Conservation (phyloP, 2,329 filamentous ascomycete genomes). For the Colletotrichum orbiculare region DNA sequence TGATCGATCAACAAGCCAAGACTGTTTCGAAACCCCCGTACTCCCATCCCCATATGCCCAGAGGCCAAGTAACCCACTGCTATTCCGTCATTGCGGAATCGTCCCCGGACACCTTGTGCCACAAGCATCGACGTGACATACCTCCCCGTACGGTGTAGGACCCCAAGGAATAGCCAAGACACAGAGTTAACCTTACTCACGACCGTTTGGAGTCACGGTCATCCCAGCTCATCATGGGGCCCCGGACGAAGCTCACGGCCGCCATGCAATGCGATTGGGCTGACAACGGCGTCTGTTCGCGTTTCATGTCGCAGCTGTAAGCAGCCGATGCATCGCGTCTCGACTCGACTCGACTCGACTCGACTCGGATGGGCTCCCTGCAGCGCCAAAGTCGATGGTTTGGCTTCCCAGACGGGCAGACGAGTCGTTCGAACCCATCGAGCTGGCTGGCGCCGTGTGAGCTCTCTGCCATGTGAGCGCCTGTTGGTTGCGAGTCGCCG, state of each 20-base stretch:
- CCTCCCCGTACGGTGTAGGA: no score
- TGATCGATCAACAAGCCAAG: background rate
- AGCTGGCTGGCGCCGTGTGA: background rate
- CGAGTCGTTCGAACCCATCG: conserved; percentile 23
- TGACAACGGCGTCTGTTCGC: conserved; percentile 13
- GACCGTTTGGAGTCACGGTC: background rate
- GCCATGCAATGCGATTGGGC: conserved; percentile 21
- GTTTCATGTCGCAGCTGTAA: conserved; percentile 19
- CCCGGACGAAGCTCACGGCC: background rate
- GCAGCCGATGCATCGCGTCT: conserved; percentile 11
- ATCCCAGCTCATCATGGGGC: background rate
- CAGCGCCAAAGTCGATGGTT: background rate
- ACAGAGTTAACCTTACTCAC: no score
- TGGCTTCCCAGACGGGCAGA: conserved; percentile 21
- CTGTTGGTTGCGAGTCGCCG: background rate
- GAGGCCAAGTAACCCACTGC: no score
- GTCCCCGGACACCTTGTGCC: no score
- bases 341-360: conserved; percentile 16
- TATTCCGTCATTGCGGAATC: no score
- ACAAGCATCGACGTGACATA: no score
- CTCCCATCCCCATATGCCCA: no score
- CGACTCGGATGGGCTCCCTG: background rate
- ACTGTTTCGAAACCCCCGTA: background rate
- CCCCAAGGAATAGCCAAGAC: no score
- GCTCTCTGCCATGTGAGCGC: background rate